Conservation (phyloP, 768 basidiomycete species). For the Dentipellis sp. region DNA sequence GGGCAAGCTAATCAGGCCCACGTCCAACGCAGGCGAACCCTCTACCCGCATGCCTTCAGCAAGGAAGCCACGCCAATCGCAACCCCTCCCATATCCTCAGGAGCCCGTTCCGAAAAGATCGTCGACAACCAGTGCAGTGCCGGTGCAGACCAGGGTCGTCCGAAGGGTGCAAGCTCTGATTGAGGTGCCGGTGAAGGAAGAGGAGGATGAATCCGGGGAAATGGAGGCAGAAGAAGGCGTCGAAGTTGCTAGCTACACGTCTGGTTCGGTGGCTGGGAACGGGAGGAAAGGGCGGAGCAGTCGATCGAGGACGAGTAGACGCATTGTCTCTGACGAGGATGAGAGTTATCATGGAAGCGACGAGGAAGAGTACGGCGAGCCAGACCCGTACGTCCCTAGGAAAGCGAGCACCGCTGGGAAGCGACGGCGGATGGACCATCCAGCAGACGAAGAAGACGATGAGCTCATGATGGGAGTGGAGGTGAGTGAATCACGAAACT, state of each 20-base stretch:
- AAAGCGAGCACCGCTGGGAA: conserved; percentile 4
- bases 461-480: conserved; percentile 54
- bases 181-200: conserved; percentile 55
- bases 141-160: conserved; percentile 32
- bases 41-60: conserved; percentile 11
- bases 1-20: neutral
- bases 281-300: conserved; percentile 4
- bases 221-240: conserved; percentile 15
- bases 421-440: conserved; percentile 7
- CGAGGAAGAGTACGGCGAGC: neutral
- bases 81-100: neutral
- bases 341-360: conserved; percentile 10
- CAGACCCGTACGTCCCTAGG: neutral
- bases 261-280: conserved; percentile 5
- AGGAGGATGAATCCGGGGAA: conserved; percentile 35
- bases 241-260: conserved; percentile 9
- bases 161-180: conserved; percentile 55
- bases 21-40: conserved; percentile 15
- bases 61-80: neutral
- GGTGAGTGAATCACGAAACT: conserved; percentile 24
- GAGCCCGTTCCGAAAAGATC: neutral
- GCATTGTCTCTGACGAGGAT: conserved; percentile 10
- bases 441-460: conserved; percentile 45
- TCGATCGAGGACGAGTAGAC: neutral
- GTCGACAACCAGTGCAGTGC: neutral